These are phyloP conservation scores for Sonneratia caseolaris DNA, from an alignment of 345 rosid species.

Conservation along the genomic window DNA sequence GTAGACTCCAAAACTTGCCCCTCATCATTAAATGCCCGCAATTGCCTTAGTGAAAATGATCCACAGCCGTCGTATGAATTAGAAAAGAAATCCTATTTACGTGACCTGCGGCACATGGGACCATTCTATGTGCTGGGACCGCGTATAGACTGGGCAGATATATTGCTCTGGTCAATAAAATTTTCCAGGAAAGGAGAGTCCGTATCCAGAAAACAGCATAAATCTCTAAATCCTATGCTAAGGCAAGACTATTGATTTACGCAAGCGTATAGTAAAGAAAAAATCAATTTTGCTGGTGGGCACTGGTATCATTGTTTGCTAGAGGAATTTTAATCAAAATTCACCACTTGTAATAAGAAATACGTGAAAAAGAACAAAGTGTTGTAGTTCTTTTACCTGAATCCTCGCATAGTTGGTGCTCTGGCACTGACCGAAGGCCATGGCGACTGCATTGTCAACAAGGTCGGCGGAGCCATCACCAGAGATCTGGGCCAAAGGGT, in stretches of 20 bases:
- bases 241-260: not conserved
- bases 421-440: constrained; percentile 78
- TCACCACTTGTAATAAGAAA: not conserved
- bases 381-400: constrained; percentile 39
- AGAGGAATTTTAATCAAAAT: not conserved
- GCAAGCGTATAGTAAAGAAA: not conserved
- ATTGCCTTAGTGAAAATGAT: not conserved
- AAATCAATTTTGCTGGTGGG: not conserved
- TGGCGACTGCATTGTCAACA: constrained; percentile 87
- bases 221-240: too few species aligned
- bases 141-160: too few species aligned
- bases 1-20: not conserved
- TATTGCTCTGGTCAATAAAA: not conserved
- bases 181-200: not conserved
- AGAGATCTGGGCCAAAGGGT: constrained; percentile 72
- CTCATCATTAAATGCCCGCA: not conserved
- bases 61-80: too few species aligned
- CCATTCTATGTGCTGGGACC: too few species aligned
- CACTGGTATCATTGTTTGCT: too few species aligned
- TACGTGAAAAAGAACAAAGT: not conserved
- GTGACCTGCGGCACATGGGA: too few species aligned
- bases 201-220: not conserved
- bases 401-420: constrained; percentile 73
- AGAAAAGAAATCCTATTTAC: too few species aligned
- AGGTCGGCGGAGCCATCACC: constrained; percentile 78